phyloP scores from a whole-genome alignment of 257 asterid genomes.

The Rhazya stricta region DNA sequence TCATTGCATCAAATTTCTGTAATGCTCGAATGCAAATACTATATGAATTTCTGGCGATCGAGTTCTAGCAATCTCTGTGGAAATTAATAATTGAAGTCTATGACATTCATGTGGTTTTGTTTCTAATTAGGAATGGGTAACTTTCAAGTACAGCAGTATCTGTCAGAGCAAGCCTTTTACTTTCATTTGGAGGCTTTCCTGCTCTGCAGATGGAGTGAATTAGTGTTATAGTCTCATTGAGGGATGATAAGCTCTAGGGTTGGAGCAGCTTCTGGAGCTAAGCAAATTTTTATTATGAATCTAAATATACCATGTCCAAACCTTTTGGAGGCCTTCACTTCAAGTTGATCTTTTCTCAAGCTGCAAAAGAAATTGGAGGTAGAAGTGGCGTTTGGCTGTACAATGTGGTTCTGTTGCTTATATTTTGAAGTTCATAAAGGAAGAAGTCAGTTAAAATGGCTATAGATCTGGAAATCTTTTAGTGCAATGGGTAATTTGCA shows the following conservation, averaged over 20 bases:
- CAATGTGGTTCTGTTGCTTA: not conserved
- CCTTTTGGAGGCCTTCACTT: not conserved
- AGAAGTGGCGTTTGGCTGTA: not conserved
- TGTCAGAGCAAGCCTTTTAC: constrained; percentile 1
- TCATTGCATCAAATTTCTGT: not conserved
- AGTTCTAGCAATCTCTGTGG: not conserved
- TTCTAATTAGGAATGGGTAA: not conserved
- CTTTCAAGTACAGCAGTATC: not conserved
- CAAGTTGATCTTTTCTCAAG: not conserved
- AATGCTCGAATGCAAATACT: not conserved
- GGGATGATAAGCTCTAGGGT: not conserved
- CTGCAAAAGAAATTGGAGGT: not conserved
- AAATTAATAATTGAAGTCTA: not conserved
- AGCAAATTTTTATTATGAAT: not conserved
- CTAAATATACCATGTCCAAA: not conserved
- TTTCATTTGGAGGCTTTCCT: not conserved
- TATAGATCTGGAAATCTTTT: not conserved
- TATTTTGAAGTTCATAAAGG: not conserved
- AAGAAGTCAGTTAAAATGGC: not conserved
- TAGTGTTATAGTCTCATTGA: not conserved
- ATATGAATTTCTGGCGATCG: not conserved
- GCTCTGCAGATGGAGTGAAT: not conserved
- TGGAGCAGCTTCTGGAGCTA: not conserved
- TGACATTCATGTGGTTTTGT: not conserved
- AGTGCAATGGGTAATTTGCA: not conserved